Conservation (phyloP, 2,329 filamentous ascomycete genomes). For the Cordyceps militaris region DNA sequence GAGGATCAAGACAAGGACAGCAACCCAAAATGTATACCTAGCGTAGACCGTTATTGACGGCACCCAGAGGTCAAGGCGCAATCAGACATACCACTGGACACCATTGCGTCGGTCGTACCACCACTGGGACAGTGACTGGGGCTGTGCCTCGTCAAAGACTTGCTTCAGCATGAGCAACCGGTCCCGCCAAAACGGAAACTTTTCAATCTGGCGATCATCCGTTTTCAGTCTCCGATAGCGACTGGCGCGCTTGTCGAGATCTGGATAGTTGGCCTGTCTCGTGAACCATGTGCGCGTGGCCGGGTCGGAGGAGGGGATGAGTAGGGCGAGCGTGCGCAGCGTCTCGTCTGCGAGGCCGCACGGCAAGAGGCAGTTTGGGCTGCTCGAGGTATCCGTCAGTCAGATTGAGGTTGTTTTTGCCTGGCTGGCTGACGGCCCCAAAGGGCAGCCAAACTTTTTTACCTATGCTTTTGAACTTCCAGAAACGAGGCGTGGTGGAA, state of each 20-base stretch:
- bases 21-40: constrained; percentile 27
- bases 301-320: constrained; percentile 27
- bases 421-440: no score
- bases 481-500: constrained; percentile 36
- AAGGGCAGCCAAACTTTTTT: no score
- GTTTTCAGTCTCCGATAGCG: constrained; percentile 25
- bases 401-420: no score
- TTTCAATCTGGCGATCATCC: constrained; percentile 21
- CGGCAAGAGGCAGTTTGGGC: constrained; percentile 22
- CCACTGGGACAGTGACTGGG: constrained; percentile 31
- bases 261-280: constrained; percentile 9
- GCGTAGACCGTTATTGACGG: neutral
- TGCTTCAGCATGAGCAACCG: constrained; percentile 36
- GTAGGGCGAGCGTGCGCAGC: constrained; percentile 28
- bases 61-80: neutral
- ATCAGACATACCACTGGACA: constrained; percentile 34
- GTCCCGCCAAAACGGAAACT: constrained; percentile 35
- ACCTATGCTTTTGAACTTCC: constrained; percentile 19
- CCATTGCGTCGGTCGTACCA: constrained; percentile 36
- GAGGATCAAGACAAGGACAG: constrained; percentile 22
- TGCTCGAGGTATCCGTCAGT: neutral
- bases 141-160: constrained; percentile 31
- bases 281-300: constrained; percentile 20
- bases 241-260: constrained; percentile 22
- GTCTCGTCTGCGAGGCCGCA: constrained; percentile 29